phyloP scores from a whole-genome alignment of 2,329 filamentous ascomycete species.

The Byssothecium circinans region DNA sequence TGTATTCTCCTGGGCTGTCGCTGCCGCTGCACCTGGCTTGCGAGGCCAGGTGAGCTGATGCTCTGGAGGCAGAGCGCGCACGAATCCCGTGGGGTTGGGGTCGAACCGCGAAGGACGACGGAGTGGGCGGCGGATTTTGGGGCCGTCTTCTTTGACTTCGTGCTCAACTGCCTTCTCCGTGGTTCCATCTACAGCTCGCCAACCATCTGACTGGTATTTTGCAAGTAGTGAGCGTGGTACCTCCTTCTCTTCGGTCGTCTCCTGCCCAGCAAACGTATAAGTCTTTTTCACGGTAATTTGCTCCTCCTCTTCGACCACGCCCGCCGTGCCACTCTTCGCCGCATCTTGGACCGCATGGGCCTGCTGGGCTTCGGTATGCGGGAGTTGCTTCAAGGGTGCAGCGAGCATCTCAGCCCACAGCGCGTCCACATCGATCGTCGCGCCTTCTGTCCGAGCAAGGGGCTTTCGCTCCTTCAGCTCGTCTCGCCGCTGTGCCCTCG shows the following conservation, averaged over 20 bases:
- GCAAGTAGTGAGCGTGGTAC: constrained; percentile 51
- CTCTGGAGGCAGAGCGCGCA: constrained; percentile 50
- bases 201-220: constrained; percentile 33
- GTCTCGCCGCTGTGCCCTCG: constrained; percentile 67
- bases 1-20: constrained; percentile 17
- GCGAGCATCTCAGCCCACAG: constrained; percentile 69
- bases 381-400: constrained; percentile 41
- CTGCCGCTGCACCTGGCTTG: constrained; percentile 8
- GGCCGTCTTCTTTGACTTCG: constrained; percentile 6
- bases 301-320: constrained; percentile 34
- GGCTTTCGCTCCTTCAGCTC: constrained; percentile 63
- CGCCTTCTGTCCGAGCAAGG: constrained; percentile 57
- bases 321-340: constrained; percentile 6
- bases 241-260: constrained; percentile 71
- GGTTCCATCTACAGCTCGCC: constrained; percentile 25
- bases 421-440: constrained; percentile 72
- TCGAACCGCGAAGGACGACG: constrained; percentile 55
- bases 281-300: constrained; percentile 67
- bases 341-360: constrained; percentile 18
- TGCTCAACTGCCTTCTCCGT: constrained; percentile 7
- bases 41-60: constrained; percentile 47
- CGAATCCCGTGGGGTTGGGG: constrained; percentile 51
- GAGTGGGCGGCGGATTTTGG: constrained; percentile 33
- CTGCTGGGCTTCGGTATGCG: neutral
- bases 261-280: constrained; percentile 74